Conservation (phyloP, 148 eudicot genomes). For the Nepenthes mirabilis region DNA sequence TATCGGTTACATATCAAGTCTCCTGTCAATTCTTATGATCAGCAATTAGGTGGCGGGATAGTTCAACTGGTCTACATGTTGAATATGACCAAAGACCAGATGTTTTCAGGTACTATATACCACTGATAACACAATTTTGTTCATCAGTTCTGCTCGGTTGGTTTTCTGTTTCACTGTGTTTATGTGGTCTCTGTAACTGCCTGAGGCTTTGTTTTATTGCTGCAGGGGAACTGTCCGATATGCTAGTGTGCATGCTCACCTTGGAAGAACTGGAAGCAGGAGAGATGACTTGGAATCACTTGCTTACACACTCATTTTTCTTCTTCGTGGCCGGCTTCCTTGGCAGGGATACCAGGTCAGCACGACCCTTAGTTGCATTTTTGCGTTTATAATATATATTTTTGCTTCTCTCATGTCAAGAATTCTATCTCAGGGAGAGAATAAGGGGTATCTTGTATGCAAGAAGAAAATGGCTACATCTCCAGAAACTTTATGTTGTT, state of each 20-base stretch:
- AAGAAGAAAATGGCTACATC: slow-evolving; percentile 13
- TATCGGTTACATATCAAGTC: neutral
- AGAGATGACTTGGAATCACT: slow-evolving; percentile 13
- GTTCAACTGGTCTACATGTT: slow-evolving; percentile 8
- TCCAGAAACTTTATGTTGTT: slow-evolving; percentile 6
- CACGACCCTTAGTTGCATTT: neutral
- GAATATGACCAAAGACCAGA: slow-evolving; percentile 12
- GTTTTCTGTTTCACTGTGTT: neutral
- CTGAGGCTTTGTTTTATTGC: neutral
- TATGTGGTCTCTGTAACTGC: neutral
- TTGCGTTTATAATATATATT: neutral
- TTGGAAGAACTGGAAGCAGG: slow-evolving; percentile 11
- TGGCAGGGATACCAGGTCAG: slow-evolving; percentile 13
- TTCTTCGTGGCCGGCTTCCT: slow-evolving; percentile 11
- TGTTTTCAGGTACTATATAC: slow-evolving; percentile 4
- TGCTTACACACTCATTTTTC: slow-evolving; percentile 12
- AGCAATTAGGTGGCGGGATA: slow-evolving; percentile 11
- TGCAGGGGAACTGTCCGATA: slow-evolving; percentile 12
- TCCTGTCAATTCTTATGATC: neutral
- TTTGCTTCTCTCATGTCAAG: neutral
- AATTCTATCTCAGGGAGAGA: slow-evolving; percentile 5
- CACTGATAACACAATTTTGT: neutral
- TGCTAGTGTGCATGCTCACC: slow-evolving; percentile 14
- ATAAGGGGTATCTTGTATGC: slow-evolving; percentile 9
- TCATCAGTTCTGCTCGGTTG: neutral